These are phyloP conservation scores for Fusarium napiforme DNA, from an alignment of 2,329 filamentous ascomycete genomes.

Conservation along the genomic window DNA sequence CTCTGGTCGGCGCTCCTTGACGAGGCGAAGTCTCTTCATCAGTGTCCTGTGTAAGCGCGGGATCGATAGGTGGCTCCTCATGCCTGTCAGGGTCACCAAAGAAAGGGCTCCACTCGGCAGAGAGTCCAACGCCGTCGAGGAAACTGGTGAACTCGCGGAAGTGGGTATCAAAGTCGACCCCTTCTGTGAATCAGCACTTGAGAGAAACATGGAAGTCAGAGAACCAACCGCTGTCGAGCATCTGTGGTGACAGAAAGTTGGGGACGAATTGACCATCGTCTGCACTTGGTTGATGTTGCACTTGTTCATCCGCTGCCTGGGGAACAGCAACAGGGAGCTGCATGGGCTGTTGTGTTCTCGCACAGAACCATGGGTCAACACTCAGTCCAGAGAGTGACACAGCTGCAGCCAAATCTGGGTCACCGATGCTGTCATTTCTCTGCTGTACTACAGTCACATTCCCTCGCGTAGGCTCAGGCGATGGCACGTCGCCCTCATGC, in stretches of 20 bases:
- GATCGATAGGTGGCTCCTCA: background rate
- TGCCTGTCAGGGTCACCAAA: constrained; percentile 44
- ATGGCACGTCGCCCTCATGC: background rate
- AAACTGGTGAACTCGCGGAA: constrained; percentile 54
- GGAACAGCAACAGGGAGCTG: constrained; percentile 2
- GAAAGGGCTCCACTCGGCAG: constrained; percentile 54
- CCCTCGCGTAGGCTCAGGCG: background rate
- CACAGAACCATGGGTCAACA: constrained; percentile 12
- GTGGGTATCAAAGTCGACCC: constrained; percentile 44
- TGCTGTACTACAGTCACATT: background rate
- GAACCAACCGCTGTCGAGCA: constrained; percentile 1
- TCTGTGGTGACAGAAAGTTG: constrained; percentile 6
- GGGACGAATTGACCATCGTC: background rate
- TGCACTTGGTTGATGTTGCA: background rate
- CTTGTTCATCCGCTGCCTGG: background rate
- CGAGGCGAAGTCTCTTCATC: background rate
- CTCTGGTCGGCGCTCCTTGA: background rate
- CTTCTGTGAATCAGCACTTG: background rate
- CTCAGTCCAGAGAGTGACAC: background rate
- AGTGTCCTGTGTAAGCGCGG: background rate
- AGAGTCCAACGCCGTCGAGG: constrained; percentile 51
- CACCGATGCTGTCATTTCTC: background rate
- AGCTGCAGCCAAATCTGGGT: constrained; percentile 2
- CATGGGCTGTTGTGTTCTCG: constrained; percentile 3
- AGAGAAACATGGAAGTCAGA: too few species aligned